These are phyloP conservation scores for Trichophyton simii DNA, from an alignment of 2,329 filamentous ascomycete genomes.

Conservation along the genomic window DNA sequence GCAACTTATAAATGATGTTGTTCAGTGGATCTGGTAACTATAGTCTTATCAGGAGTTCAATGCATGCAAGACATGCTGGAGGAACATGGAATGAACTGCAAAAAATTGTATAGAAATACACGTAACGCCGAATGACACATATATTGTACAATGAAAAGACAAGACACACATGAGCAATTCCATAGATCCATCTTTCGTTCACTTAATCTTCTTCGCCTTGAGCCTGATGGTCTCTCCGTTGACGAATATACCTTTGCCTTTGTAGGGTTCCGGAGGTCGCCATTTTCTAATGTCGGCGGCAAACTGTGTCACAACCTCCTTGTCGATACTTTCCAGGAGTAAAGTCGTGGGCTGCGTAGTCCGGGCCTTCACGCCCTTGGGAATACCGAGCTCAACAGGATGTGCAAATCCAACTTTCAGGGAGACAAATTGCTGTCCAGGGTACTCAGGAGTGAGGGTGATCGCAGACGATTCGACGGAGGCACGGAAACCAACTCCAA, in stretches of 20 bases:
- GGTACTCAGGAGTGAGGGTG: conserved; percentile 54
- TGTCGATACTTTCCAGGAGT: conserved; percentile 75
- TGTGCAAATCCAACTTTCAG: conserved; percentile 96
- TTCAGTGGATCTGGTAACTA: neutral
- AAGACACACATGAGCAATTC: conserved; percentile 6
- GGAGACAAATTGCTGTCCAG: conserved; percentile 76
- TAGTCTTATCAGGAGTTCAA: neutral
- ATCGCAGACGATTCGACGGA: conserved; percentile 64
- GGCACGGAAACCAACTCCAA: conserved; percentile 91
- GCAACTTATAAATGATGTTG: neutral
- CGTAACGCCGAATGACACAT: conserved; percentile 19
- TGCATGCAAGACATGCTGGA: neutral
- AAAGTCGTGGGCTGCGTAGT: conserved; percentile 85
- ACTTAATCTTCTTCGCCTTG: conserved; percentile 97
- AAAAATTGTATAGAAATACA: conserved; percentile 14
- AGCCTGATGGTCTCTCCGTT: conserved; percentile 95
- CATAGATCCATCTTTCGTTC: conserved; percentile 23
- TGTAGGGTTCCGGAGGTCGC: conserved; percentile 92
- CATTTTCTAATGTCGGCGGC: conserved; percentile 78
- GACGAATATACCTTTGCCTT: conserved; percentile 98
- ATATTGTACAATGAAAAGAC: conserved; percentile 13
- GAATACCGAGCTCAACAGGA: conserved; percentile 79
- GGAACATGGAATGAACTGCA: conserved; percentile 8
- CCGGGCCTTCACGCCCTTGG: conserved; percentile 69
- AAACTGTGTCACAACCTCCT: conserved; percentile 78